These are phyloP conservation scores for Cyclostephanos tholiformis DNA, from an alignment of 108 stramenopile genomes.

Conservation along the genomic window DNA sequence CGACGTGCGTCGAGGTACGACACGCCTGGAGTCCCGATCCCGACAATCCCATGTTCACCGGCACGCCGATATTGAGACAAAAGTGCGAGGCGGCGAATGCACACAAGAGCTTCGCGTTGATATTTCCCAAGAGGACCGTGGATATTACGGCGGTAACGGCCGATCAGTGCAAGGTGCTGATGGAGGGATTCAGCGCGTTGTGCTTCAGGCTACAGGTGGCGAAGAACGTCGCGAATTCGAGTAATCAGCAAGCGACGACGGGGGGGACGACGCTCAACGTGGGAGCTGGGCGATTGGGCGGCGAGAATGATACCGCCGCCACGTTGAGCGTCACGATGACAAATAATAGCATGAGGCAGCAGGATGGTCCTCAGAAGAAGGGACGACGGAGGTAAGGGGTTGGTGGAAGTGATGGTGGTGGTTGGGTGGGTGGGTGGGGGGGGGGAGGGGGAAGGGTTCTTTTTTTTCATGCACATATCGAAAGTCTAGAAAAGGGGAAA, in stretches of 20 bases:
- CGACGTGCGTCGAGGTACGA: constrained; percentile 81
- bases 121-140: constrained; percentile 86
- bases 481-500: too few relatives aligned
- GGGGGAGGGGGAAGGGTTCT: too few relatives aligned
- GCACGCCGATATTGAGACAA: constrained; percentile 84
- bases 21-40: constrained; percentile 93
- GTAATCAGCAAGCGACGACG: constrained; percentile 21
- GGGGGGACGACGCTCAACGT: constrained; percentile 18
- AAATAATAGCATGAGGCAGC: constrained; percentile 40
- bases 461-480: too few relatives aligned
- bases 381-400: constrained; percentile 8
- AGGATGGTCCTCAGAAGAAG: constrained; percentile 12
- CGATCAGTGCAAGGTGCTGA: constrained; percentile 91
- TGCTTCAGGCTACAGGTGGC: constrained; percentile 90
- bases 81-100: constrained; percentile 92
- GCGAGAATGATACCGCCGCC: constrained; percentile 59
- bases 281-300: constrained; percentile 18
- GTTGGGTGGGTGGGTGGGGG: neutral
- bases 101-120: constrained; percentile 87
- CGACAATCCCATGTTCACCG: constrained; percentile 89
- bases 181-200: constrained; percentile 89
- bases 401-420: neutral
- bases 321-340: constrained; percentile 75
- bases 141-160: constrained; percentile 91
- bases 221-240: constrained; percentile 66